Evolutionary conservation across 2,329 filamentous ascomycete genomes (phyloP).

Genomic region (Microdochium bolleyi): DNA sequence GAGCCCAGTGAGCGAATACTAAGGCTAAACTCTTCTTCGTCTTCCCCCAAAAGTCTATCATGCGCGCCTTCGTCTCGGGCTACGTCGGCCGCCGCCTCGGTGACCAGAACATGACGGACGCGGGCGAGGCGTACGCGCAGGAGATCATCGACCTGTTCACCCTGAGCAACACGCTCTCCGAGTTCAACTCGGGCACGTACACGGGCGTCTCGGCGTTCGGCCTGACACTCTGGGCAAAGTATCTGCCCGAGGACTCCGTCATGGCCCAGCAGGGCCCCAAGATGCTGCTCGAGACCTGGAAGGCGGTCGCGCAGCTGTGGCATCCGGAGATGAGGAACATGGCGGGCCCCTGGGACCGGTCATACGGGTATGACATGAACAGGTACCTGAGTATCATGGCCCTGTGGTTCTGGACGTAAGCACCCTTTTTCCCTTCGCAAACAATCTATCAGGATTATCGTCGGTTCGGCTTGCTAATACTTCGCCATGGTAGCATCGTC

Average conservation of each 20-base stretch:
- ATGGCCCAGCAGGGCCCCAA: conserved; percentile 41
- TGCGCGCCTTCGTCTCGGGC: conserved; percentile 53
- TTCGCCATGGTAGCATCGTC: conserved; percentile 20
- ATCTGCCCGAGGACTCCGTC: conserved; percentile 42
- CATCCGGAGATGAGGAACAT: conserved; percentile 52
- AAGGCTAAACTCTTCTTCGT: conserved; percentile 16
- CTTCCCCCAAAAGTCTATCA: conserved; percentile 28
- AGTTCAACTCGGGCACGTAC: conserved; percentile 57
- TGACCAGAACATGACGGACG: conserved; percentile 49
- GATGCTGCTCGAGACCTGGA: conserved; percentile 47
- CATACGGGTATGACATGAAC: conserved; percentile 58
- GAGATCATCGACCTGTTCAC: conserved; percentile 50
- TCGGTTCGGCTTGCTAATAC: neutral
- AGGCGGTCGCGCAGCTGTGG: conserved; percentile 42
- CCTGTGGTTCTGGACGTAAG: conserved; percentile 45
- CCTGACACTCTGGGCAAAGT: conserved; percentile 51
- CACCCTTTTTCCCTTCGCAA: neutral
- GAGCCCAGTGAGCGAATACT: neutral
- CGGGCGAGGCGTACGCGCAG: conserved; percentile 47
- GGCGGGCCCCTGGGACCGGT: conserved; percentile 56
- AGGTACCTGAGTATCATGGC: conserved; percentile 50
- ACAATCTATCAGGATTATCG: too few species aligned
- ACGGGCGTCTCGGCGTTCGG: conserved; percentile 53
- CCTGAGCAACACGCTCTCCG: conserved; percentile 46
- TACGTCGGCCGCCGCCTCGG: conserved; percentile 48